Percentiles rank a stretch among this genome's conserved stretches.
phyloP scores from a whole-genome alignment of 805 yeast species.

The Debaryomyces hansenii region DNA sequence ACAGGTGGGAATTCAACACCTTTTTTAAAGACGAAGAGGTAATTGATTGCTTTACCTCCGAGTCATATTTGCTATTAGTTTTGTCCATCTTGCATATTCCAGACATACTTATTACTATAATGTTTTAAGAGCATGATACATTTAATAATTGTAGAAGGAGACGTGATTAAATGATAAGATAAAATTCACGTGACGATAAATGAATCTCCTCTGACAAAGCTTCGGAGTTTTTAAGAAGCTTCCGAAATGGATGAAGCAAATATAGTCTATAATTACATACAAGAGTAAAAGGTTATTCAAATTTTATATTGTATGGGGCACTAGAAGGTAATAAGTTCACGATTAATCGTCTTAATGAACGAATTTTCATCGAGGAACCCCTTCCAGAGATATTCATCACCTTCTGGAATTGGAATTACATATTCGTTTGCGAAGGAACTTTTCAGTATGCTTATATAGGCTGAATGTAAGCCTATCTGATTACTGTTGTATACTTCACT shows the following conservation, averaged over 20 bases:
- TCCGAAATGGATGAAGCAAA: no score
- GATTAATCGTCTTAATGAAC: neutral
- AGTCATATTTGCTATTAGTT: neutral
- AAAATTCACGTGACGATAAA: neutral
- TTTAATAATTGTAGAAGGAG: neutral
- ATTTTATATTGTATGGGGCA: no score
- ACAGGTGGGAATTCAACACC: slow-evolving; percentile 36
- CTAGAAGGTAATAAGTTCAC: neutral
- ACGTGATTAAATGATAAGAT: neutral
- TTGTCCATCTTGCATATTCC: neutral
- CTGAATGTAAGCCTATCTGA: slow-evolving; percentile 25
- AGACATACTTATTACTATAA: neutral
- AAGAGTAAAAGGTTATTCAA: no score
- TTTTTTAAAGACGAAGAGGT: slow-evolving; percentile 12
- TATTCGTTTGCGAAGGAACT: neutral
- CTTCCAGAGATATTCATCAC: slow-evolving; percentile 12
- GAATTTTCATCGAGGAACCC: slow-evolving; percentile 4
- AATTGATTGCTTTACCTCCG: slow-evolving; percentile 2
- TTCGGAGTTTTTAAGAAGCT: no score
- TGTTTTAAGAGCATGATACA: no score
- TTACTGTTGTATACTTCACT: slow-evolving; percentile 15
- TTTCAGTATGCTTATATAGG: slow-evolving; percentile 7
- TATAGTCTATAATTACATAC: no score
- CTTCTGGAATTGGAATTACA: slow-evolving; percentile 6
- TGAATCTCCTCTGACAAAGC: neutral